Evolutionary conservation across 306 rosid genomes (phyloP).

Genomic region (Castanospermum australe): DNA sequence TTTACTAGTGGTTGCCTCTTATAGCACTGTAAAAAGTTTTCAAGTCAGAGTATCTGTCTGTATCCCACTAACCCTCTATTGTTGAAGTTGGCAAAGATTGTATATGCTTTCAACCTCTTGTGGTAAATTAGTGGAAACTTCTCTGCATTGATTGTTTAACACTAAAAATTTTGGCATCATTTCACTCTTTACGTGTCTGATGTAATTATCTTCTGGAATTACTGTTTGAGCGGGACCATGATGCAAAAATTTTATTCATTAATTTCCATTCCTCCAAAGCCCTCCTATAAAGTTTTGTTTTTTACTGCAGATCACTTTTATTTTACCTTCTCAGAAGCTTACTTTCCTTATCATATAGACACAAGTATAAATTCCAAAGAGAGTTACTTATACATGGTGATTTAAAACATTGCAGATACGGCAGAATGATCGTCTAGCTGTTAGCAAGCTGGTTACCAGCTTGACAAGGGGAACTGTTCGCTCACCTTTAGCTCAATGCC

Average conservation of each 20-base stretch:
- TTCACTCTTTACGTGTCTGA: neutral
- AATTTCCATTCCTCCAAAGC: slow-evolving; percentile 9
- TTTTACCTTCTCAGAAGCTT: slow-evolving; percentile 7
- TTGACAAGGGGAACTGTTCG: slow-evolving; percentile 89
- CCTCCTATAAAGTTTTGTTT: neutral
- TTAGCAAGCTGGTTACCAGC: slow-evolving; percentile 98
- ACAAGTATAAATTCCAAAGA: slow-evolving; percentile 20
- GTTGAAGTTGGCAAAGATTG: slow-evolving; percentile 10
- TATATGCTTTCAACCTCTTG: neutral
- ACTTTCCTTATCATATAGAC: neutral
- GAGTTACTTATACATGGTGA: slow-evolving; percentile 30
- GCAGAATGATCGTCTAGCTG: slow-evolving; percentile 96
- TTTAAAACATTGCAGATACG: slow-evolving; percentile 71
- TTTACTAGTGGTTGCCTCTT: slow-evolving; percentile 19
- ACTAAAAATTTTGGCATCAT: slow-evolving; percentile 4
- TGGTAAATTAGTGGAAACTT: neutral
- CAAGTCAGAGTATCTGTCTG: slow-evolving; percentile 1
- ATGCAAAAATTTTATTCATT: neutral
- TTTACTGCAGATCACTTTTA: neutral
- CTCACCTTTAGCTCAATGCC: slow-evolving; percentile 96
- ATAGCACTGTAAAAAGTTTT: neutral
- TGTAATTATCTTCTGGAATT: slow-evolving; percentile 9
- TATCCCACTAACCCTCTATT: neutral
- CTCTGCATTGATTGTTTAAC: neutral
- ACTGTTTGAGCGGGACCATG: neutral